Evolutionary conservation across 2,329 filamentous ascomycete genomes (phyloP), one percentile per base, ranked within the genome.

Genomic region (Arachnomyces sp.): DNA sequence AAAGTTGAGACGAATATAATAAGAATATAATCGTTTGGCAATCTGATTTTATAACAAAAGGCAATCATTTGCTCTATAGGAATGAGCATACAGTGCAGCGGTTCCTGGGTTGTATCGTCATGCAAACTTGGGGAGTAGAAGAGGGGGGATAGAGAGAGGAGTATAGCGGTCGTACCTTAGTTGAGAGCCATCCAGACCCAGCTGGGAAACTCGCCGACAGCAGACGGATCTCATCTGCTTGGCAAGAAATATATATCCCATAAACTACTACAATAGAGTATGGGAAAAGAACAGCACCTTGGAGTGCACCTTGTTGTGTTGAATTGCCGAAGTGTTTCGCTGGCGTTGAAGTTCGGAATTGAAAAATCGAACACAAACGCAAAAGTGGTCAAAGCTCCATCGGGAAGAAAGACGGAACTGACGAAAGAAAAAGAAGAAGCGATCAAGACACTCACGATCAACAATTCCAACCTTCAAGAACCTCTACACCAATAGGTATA

Each of bases 211-310:
- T 53, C 59, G 54, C 49, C 56, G 55, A 47, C 57, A 55, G 50
- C 56, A 56, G 50, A 60, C 55, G 46, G 61, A 55, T 49, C 58
- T 59, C 66, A 69, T 69, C 50, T 54, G 50, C 50, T 39, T 34
- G 33, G 37, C 35, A 41, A 31, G 36, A 45, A 29, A 25, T n/a
- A n/a, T 40, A 39, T 32, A 34, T 37, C 38, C 45, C 38, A 40
- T 42, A 43, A 39, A 42, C 43, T 43, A 31, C 41, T 43, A 39
- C 34, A 44, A 40, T 40, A 40, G 44, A 36, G 31, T 38, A n/a
- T n/a, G n/a, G n/a, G n/a, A n/a, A 17, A 39, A 39, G 12, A 36
- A 33, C 42, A 39, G 44, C 39, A 42, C 44, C 39, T 36, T 40
- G 20, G 42, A 34, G 32, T 43, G 38, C 30, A 33, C 41, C 39